These are phyloP conservation scores for Gelatoporia subvermispora DNA, from an alignment of 768 basidiomycete species.

Conservation along the genomic window DNA sequence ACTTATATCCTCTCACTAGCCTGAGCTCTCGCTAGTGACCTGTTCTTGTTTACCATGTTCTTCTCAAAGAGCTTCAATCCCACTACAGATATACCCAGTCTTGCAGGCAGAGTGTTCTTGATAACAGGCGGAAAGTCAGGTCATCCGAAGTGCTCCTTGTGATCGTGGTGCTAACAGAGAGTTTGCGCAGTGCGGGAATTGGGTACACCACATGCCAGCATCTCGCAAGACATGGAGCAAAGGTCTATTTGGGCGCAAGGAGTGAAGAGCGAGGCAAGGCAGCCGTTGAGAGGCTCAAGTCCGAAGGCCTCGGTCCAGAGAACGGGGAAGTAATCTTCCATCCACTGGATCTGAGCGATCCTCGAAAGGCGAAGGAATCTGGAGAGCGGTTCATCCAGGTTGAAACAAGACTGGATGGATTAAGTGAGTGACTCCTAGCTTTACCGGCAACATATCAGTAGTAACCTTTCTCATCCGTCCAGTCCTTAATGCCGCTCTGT, in stretches of 20 bases:
- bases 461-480: conserved; percentile 13
- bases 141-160: not conserved
- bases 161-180: not conserved
- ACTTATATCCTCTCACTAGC: too few species aligned
- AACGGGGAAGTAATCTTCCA: conserved; percentile 31
- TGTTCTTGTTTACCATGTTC: conserved; percentile 3
- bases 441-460: conserved; percentile 16
- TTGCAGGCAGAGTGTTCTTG: conserved; percentile 41
- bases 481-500: conserved; percentile 58
- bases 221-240: conserved; percentile 38
- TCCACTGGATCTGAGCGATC: conserved; percentile 36
- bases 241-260: conserved; percentile 34
- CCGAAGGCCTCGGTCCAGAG: conserved; percentile 24
- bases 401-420: conserved; percentile 38
- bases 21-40: too few species aligned
- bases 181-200: conserved; percentile 26
- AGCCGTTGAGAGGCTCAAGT: conserved; percentile 30
- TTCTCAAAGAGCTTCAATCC: conserved; percentile 18
- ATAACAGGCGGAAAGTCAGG: conserved; percentile 48
- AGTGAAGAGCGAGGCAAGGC: conserved; percentile 26
- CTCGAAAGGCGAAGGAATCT: conserved; percentile 27
- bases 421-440: conserved; percentile 27
- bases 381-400: conserved; percentile 33
- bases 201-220: conserved; percentile 34
- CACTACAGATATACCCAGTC: conserved; percentile 38